Percentiles rank a stretch among this genome's conserved stretches.
These are phyloP conservation scores for Penicillium roqueforti DNA, from an alignment of 495 filamentous ascomycete genomes.

Conservation along the genomic window DNA sequence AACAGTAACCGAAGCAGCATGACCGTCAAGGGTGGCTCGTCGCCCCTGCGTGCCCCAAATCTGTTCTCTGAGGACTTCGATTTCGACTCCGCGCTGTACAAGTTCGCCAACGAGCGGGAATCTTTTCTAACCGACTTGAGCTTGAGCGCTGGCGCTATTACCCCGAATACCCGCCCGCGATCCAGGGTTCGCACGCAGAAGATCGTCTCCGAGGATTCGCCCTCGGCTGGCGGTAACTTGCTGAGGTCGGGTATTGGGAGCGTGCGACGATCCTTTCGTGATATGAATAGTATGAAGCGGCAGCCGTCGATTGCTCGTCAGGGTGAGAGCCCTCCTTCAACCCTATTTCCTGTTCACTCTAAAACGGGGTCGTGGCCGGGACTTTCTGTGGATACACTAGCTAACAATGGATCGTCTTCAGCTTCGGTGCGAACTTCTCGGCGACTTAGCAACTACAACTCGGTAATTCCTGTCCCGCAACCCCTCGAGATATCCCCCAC, in stretches of 20 bases:
- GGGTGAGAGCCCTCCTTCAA: constrained; percentile 50
- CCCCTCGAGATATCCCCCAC: constrained; percentile 84
- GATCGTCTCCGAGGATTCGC: constrained; percentile 70
- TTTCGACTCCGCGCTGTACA: constrained; percentile 86
- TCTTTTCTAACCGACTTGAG: constrained; percentile 89
- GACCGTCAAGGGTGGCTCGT: constrained; percentile 64
- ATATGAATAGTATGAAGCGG: constrained; percentile 92
- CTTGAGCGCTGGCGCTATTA: constrained; percentile 78
- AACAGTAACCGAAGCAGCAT: constrained; percentile 91
- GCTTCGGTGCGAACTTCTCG: constrained; percentile 87
- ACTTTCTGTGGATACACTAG: neutral
- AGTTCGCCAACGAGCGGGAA: constrained; percentile 92
- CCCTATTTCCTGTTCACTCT: neutral
- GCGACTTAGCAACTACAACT: constrained; percentile 95
- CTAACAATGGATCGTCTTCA: constrained; percentile 27
- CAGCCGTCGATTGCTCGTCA: constrained; percentile 75
- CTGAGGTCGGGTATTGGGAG: constrained; percentile 63
- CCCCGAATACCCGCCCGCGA: constrained; percentile 65
- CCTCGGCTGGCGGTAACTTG: constrained; percentile 35
- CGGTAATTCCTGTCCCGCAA: constrained; percentile 90
- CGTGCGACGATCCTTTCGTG: constrained; percentile 82
- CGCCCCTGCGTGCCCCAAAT: constrained; percentile 34
- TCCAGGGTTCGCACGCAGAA: constrained; percentile 74
- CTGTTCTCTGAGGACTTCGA: constrained; percentile 62
- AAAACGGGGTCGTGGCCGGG: neutral